phyloP scores from a whole-genome alignment of 495 filamentous ascomycete species.

The Penicillium taxi region DNA sequence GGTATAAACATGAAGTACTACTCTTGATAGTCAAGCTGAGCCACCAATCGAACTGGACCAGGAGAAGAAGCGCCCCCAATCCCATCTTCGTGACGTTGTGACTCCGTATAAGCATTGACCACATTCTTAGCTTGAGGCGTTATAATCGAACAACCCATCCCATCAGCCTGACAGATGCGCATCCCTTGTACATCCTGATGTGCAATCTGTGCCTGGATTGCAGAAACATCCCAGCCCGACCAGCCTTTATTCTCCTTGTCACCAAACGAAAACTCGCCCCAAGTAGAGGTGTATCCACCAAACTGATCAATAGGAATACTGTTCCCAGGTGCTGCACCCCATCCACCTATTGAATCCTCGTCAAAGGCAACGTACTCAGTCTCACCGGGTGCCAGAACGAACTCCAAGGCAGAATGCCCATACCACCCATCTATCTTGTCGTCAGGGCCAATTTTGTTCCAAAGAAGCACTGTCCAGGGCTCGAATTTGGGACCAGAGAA shows the following conservation, averaged over 20 bases:
- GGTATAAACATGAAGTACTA: conserved; percentile 5
- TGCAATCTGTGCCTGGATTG: conserved; percentile 37
- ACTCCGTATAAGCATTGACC: conserved; percentile 26
- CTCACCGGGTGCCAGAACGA: conserved; percentile 36
- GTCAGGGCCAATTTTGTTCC: conserved; percentile 47
- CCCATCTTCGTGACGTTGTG: conserved; percentile 24
- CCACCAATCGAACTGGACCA: conserved; percentile 26
- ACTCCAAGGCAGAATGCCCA: conserved; percentile 33
- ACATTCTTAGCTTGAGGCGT: conserved; percentile 23
- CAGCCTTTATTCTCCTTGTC: conserved; percentile 28
- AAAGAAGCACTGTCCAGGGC: conserved; percentile 39
- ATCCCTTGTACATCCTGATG: conserved; percentile 28
- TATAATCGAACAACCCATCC: conserved; percentile 27
- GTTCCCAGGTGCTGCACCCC: conserved; percentile 30
- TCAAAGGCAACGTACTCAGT: conserved; percentile 42
- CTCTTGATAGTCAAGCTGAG: conserved; percentile 25
- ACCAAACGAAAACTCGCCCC: conserved; percentile 41
- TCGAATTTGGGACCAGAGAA: conserved; percentile 31
- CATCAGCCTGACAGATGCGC: conserved; percentile 28
- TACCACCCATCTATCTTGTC: conserved; percentile 40
- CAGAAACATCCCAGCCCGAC: conserved; percentile 41
- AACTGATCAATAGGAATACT: conserved; percentile 24
- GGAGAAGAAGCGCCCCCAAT: conserved; percentile 26
- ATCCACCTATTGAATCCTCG: conserved; percentile 37
- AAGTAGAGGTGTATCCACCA: conserved; percentile 37